Percentiles rank a stretch among this genome's conserved stretches.
Conservation (phyloP, 345 rosid species). For the Gossypium arboreum region DNA sequence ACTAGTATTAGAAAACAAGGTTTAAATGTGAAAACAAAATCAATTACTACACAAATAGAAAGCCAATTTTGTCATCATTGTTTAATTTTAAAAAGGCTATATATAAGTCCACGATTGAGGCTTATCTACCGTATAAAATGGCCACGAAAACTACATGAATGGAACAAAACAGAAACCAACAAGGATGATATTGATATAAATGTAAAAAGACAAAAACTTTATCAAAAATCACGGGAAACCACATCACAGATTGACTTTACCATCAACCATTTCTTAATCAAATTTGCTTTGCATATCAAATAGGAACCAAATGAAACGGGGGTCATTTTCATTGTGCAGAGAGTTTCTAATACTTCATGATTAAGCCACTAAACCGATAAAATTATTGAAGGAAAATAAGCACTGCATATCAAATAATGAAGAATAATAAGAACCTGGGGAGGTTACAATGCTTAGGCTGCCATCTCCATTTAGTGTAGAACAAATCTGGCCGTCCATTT, state of each 20-base stretch:
- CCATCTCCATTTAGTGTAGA: constrained; percentile 97
- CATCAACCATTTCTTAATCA: neutral
- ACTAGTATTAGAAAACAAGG: neutral
- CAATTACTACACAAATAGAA: neutral
- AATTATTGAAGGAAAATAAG: neutral
- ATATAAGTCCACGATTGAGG: constrained; percentile 15
- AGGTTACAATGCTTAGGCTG: constrained; percentile 74
- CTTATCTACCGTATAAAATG: constrained; percentile 1
- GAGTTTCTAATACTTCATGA: neutral
- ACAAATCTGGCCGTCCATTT: constrained; percentile 81
- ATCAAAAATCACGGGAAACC: constrained; percentile 12
- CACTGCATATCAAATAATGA: neutral
- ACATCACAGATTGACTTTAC: neutral
- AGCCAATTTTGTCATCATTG: constrained; percentile 9
- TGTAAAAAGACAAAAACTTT: constrained; percentile 5
- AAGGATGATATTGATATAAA: neutral
- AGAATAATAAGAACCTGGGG: constrained; percentile 57
- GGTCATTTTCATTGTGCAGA: constrained; percentile 6
- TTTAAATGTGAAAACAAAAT: neutral
- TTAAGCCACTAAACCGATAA: constrained; percentile 7
- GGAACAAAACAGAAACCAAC: constrained; percentile 4
- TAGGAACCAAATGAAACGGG: neutral
- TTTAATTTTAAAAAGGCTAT: neutral
- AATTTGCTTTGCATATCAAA: neutral
- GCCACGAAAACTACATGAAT: neutral